Evolutionary conservation across 768 basidiomycete species (phyloP), one percentile per base, ranked within the genome.

Genomic region (Boletellus sp.): DNA sequence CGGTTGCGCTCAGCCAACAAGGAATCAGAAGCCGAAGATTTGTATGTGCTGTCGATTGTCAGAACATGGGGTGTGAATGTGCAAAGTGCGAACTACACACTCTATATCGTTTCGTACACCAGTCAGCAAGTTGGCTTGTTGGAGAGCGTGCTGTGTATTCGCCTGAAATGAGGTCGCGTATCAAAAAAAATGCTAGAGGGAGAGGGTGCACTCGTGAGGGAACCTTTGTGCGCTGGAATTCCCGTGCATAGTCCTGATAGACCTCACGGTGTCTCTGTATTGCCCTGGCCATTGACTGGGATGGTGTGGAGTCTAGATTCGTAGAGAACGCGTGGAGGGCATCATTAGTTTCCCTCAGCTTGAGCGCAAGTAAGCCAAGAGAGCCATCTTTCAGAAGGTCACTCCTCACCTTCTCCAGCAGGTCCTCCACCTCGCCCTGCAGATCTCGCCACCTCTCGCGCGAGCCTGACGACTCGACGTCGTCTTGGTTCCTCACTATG

Each of bases 91-190:
- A 32, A 32, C 22, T 11, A 69, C 85, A 39, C 59, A 95, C 94
- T 93, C 92, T 56, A 98, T 98, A 60, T 99, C 96, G 58, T 94
- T 93, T 55, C 94, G 79, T 4, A 98, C 94, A 8, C 91, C 92
- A 39, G 80, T 84, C 19, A 99, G 77, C 15, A 99, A 72, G 64
- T 91, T 95, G 1, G 85, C 88, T 63, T 92, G 83, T 60, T 94
- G 87, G 39, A 94, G 69, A 0, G 92, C 91, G 48, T 83, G 76
- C 59, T 91, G 80, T 19, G 93, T 83, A 65, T 90, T 94, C 19
- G 78, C 72, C 93, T 87, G 57, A 6, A 24, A 44, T 15, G 22
- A 47, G 28, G n/a, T n/a, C 33, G 28, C 17, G 8, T n/a, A 24
- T 58, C 6, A 58, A 39, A 33, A n/a, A 34, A 15, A 3, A 42